A percentile compares a stretch with the other conserved stretches of the same genome.
These are phyloP conservation scores for Russula griseocarnosa DNA, from an alignment of 768 basidiomycete species.

Conservation along the genomic window DNA sequence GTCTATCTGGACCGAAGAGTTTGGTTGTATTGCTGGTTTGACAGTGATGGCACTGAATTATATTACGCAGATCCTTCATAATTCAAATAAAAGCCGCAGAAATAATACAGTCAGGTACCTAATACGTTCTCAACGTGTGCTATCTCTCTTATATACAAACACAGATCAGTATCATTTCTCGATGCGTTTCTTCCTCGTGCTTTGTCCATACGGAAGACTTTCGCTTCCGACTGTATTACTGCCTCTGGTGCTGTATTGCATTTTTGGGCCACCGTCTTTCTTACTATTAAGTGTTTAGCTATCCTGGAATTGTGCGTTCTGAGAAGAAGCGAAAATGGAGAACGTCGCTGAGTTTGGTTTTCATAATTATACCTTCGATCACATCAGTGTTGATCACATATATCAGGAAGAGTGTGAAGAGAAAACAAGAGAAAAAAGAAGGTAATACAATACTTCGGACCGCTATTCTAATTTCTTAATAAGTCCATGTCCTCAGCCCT, in stretches of 20 bases:
- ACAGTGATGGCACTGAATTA: conserved; percentile 11
- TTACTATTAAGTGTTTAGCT: conserved; percentile 37
- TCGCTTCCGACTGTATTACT: conserved; percentile 67
- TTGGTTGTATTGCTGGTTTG: conserved; percentile 28
- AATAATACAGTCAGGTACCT: conserved; percentile 65
- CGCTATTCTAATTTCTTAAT: not conserved
- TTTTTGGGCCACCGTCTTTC: not conserved
- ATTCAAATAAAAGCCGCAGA: conserved; percentile 92
- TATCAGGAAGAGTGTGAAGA: conserved; percentile 36
- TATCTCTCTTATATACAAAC: conserved; percentile 14
- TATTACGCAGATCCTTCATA: conserved; percentile 76
- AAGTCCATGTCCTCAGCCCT: conserved; percentile 40
- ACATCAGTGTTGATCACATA: not conserved
- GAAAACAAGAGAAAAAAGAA: conserved; percentile 55
- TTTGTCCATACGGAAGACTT: conserved; percentile 76
- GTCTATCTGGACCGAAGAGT: conserved; percentile 86
- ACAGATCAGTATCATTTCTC: conserved; percentile 84
- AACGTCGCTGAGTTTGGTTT: conserved; percentile 46
- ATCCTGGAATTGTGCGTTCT: conserved; percentile 54
- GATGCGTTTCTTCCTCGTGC: conserved; percentile 94
- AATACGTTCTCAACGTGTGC: not conserved
- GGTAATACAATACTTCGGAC: conserved; percentile 34
- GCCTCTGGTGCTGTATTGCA: conserved; percentile 50
- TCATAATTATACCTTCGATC: not conserved
- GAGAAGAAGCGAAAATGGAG: conserved; percentile 73